phyloP scores from a whole-genome alignment of 1,139 yeast species.

The Suhomyces yuchorum region DNA sequence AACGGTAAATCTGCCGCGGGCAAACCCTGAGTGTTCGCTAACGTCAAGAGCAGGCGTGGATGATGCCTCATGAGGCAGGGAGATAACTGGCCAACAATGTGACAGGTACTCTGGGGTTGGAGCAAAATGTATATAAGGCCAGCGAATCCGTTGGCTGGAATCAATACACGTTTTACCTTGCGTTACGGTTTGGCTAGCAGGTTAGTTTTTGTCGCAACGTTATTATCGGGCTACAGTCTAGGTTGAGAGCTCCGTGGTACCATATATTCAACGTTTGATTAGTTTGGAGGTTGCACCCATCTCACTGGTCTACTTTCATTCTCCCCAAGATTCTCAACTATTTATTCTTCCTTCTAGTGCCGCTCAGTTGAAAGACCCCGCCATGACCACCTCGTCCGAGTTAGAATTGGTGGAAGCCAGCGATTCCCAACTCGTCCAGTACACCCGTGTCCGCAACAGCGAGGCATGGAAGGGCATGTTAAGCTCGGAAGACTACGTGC shows the following conservation, averaged over 20 bases:
- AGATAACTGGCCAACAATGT: not conserved
- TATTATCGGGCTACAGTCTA: not conserved
- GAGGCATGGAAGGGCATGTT: constrained; percentile 56
- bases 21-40: constrained; percentile 4
- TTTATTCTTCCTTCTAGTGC: too few species aligned
- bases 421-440: constrained; percentile 38
- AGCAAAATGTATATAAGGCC: not conserved
- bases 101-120: not conserved
- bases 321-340: too few species aligned
- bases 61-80: not conserved
- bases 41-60: constrained; percentile 14
- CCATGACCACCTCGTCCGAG: constrained; percentile 11
- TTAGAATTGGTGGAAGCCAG: constrained; percentile 17
- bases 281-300: constrained; percentile 1
- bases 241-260: constrained; percentile 1
- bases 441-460: constrained; percentile 52
- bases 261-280: not conserved
- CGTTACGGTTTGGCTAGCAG: not conserved
- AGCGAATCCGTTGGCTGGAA: not conserved
- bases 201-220: not conserved
- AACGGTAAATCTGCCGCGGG: constrained; percentile 8
- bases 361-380: too few species aligned
- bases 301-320: not conserved
- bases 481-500: constrained; percentile 49
- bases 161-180: not conserved